phyloP scores from a whole-genome alignment of 805 yeast species.

The Danielia oregonensis region DNA sequence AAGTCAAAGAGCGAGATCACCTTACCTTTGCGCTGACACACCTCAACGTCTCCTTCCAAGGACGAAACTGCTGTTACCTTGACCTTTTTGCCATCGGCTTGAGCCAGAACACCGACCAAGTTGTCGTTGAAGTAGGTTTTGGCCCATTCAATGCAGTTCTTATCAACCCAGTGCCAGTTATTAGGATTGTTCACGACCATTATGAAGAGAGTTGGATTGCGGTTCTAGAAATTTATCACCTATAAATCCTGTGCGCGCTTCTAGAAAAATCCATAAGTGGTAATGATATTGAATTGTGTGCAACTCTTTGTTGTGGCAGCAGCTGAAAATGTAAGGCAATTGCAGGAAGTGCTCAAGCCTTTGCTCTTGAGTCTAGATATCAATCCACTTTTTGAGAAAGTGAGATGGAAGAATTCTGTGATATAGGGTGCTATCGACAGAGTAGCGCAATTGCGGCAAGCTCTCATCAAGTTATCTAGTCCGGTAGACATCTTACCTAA shows the following conservation, averaged over 20 bases:
- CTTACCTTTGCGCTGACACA: slow-evolving; percentile 94
- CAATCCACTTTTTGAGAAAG: no score
- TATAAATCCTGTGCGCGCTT: slow-evolving; percentile 6
- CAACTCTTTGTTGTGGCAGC: slow-evolving; percentile 1
- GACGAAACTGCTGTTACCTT: slow-evolving; percentile 46
- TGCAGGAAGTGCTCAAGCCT: no score
- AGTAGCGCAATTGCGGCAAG: no score
- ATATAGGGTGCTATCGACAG: no score
- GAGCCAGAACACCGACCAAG: slow-evolving; percentile 47
- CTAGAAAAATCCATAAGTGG: slow-evolving; percentile 7
- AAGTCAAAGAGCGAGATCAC: slow-evolving; percentile 89
- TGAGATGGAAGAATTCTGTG: no score
- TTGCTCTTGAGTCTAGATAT: no score
- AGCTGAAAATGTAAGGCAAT: no score
- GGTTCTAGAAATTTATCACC: neutral
- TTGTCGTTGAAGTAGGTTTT: slow-evolving; percentile 65
- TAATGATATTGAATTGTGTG: neutral
- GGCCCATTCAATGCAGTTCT: slow-evolving; percentile 93
- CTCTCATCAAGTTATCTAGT: no score
- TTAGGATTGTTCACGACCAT: slow-evolving; percentile 98
- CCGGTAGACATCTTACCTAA: no score
- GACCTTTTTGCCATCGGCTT: slow-evolving; percentile 24
- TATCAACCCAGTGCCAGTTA: slow-evolving; percentile 99
- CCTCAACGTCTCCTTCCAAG: slow-evolving; percentile 95
- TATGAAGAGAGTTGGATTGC: no score